A percentile compares a stretch with the other conserved stretches of the same genome.
These are phyloP conservation scores for Marasmius tenuissimus DNA, from an alignment of 1,284 basidiomycete species.

Conservation along the genomic window DNA sequence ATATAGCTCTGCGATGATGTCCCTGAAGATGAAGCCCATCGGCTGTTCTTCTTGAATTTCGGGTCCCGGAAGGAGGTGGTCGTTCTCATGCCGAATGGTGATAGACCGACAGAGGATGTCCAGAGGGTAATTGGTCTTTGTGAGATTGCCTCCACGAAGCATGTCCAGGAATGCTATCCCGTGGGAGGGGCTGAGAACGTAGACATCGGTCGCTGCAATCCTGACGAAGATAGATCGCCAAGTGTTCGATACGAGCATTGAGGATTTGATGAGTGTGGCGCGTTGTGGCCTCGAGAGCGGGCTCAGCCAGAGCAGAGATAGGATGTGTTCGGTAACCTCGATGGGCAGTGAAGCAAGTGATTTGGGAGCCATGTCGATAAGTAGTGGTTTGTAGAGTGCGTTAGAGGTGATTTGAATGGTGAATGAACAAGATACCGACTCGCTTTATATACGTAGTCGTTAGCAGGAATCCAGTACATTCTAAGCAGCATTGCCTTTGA, in stretches of 20 bases:
- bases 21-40: background rate
- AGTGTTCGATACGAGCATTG: background rate
- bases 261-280: background rate
- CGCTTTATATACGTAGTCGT: background rate
- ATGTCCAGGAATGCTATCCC: background rate
- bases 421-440: background rate
- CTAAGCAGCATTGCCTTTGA: background rate
- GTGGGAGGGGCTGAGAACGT: background rate
- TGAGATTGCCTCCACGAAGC: background rate
- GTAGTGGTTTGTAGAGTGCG: background rate
- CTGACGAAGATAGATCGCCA: background rate
- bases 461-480: background rate
- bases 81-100: background rate
- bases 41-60: background rate
- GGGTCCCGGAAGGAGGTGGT: background rate
- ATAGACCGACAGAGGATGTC: background rate
- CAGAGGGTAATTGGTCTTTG: background rate
- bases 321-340: constrained; percentile 26
- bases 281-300: background rate
- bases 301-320: background rate
- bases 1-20: background rate
- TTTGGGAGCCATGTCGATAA: background rate
- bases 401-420: no score
- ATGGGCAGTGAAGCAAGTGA: constrained; percentile 20
- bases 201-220: background rate